Base-by-base conservation (phyloP, 257 asterid species). In the Nicotiana undulata region DNA sequence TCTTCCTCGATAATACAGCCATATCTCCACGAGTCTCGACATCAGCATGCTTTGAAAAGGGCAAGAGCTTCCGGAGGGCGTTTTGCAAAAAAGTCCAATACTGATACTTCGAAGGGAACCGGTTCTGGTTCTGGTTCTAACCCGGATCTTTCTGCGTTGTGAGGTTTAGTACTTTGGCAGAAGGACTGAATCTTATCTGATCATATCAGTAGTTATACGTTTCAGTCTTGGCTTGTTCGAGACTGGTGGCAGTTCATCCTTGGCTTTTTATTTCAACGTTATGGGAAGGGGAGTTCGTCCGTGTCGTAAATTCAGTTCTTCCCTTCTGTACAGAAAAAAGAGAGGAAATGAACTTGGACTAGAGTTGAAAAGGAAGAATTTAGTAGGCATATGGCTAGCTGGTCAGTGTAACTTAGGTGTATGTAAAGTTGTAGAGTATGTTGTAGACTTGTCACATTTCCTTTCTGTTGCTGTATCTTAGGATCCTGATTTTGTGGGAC, bases 41-140 rank as follows among this genome's bases (percentile, higher is more conserved):
- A 94, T 85, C 97, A 93, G 87, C 98, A 94, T 80, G 98, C 98
- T 18, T 82, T 94, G 82, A 90, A 92, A 85, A 90, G 98, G 84
- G 90, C 80, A 78, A 88, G 98, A 85, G 92, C 96, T 58, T 65
- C 96, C 10, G 97, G 98, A 3, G 98, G 98, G 31, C 96, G 98
- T 66, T 94, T 94, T 77, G 90, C 93, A 7, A 94, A 90, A 89
- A 93, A 94, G 88, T 16, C 88, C 0, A 87, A 84, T 64, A 77
- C 81, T 18, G 91, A 83, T 76, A 68, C 85, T 44, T 80, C 89
- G 4, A 84, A 85, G 66, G 91, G 78, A 20, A 28, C 88, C 6
- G 86, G 75, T 28, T 82, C 89, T 17, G 79, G 89, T 80, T 87
- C 86, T 24, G 79, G 81, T 76, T 34, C 85, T 58, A 84, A 81